Conservation (phyloP, 257 asterid species). For the Solanum chiquidenum region DNA sequence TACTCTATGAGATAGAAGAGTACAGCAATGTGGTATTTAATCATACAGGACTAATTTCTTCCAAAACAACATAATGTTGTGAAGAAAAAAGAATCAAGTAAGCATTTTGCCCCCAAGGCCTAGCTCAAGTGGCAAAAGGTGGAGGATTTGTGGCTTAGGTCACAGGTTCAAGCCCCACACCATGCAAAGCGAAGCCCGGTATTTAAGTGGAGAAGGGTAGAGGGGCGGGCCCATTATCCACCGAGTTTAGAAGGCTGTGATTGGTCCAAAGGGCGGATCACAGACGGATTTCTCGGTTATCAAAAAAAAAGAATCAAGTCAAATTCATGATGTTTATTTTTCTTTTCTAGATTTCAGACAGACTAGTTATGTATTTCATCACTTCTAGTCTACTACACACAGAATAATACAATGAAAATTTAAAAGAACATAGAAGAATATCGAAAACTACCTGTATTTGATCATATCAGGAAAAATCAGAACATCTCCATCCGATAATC, state of each 20-base stretch:
- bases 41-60: background rate
- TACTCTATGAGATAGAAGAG: background rate
- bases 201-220: too few relatives aligned
- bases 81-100: background rate
- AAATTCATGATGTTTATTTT: background rate
- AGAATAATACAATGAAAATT: background rate
- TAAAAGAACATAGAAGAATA: background rate
- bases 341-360: background rate
- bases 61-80: background rate
- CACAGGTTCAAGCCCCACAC: too few relatives aligned
- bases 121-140: too few relatives aligned
- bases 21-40: background rate
- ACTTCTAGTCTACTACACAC: background rate
- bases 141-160: too few relatives aligned
- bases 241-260: too few relatives aligned
- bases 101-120: too few relatives aligned
- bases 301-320: background rate
- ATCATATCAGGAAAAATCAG: conserved; percentile 84
- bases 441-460: conserved; percentile 50
- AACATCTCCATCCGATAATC: conserved; percentile 74
- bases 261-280: too few relatives aligned
- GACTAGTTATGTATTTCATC: background rate
- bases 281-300: too few relatives aligned
- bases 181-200: too few relatives aligned
- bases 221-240: too few relatives aligned